Base-by-base conservation (phyloP, 108 stramenopile genomes). In the Cylindrotheca closterium region DNA sequence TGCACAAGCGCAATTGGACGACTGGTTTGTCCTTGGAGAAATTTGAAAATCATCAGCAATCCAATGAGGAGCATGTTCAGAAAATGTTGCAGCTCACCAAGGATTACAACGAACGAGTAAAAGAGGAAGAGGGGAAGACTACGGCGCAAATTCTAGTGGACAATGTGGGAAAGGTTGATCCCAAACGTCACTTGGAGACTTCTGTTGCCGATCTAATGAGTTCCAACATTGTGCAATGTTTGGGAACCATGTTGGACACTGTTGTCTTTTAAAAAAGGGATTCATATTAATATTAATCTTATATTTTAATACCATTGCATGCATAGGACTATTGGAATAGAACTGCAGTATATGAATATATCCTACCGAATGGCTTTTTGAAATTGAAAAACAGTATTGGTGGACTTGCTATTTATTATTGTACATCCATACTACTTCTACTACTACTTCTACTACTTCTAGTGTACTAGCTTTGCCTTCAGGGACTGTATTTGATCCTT, bases 211-310 rank as follows among this genome's bases (percentile, higher is more conserved):
- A 97, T 62, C 82, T 98, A 53, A 98, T 99, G 98, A 92, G 86
- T 27, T 73, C 82, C 58, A 98, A 96, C 69, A 98, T 99, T 58
- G 89, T 98, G 65, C 99, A 98, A 77, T 95, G 94, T 69, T 67
- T 99, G 47, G 98, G 98, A 47, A 96, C 95, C 33, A 98, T 98
- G 97, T 75, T 99, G 57, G 95, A 96, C 74, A 97, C 99, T 15
- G 95, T 99, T 1, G 91, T 98, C 27, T 99, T 99, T 75, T 99
- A 81, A n/a, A n/a, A n/a, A n/a, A n/a, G n/a, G n/a, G n/a, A n/a
- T n/a, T n/a, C n/a, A n/a, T n/a, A n/a, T n/a, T n/a, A 24, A 26
- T 45, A 45, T 45, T 45, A 45, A 12, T 45, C 8, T 45, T 45
- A 45, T 45, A 45, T 45, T 15, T 45, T 15, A 12, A 12, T 45